Evolutionary conservation across 768 basidiomycete genomes (phyloP), one percentile per base, ranked within the genome.

Genomic region (Lentinula raphanica): DNA sequence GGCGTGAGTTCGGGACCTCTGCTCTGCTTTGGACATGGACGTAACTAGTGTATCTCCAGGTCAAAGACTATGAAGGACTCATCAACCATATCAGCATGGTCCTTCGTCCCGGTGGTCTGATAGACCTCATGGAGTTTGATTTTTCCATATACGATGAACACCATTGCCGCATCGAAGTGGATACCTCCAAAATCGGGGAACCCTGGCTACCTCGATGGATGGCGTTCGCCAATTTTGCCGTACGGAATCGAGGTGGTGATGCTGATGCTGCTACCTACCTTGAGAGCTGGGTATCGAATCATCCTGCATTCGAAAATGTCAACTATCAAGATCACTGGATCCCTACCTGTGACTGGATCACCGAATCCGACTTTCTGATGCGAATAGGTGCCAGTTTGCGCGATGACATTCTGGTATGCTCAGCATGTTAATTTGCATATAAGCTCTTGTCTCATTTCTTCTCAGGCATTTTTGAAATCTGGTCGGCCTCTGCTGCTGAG

Each of bases 141-240:
- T 91, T 88, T 65, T 67, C 71, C 58, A 72, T 82, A n/a, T 84
- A 88, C 62, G 86, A 84, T 62, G 58, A 58, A 17, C 70, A 86
- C 58, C 76, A 77, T 62, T 66, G 67, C 21, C 75, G 73, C 3
- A 68, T 86, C 39, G 65, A 76, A n/a, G 64, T 75, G 1, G 74
- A 75, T 5, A 72, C 76, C 0, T 71, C 77, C 31, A 65, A 75
- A 49, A 66, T 82, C 36, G 72, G 70, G 3, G 73, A 75, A 5
- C 84, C 87, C 0, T 88, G 83, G 82, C 72, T 81, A 60, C 74
- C 85, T 15, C 80, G 81, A 13, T 89, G 84, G 82, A 77, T 89
- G 74, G 71, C 77, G 15, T 78, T 82, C 56, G 70, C 77, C n/a
- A 70, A 75, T 39, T 67, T 74, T 27, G 86, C 88, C 27, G 80